phyloP scores from a whole-genome alignment of 805 yeast genomes.

The Debaryomyces hansenii region DNA sequence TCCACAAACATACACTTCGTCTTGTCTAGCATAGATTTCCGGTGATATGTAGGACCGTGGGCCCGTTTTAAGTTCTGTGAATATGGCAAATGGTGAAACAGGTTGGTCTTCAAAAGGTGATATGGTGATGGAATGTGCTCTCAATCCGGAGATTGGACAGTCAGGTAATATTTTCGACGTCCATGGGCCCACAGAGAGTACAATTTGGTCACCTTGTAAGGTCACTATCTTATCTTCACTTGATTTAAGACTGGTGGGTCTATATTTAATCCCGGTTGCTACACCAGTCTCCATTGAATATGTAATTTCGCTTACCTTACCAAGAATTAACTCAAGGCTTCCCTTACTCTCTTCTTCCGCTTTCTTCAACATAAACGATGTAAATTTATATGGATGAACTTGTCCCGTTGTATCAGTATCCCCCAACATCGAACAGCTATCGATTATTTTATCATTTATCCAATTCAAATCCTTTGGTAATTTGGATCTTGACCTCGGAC shows the following conservation, averaged over 20 bases:
- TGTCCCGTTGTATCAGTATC: slow-evolving; percentile 90
- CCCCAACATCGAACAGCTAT: slow-evolving; percentile 78
- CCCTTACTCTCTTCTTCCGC: slow-evolving; percentile 71
- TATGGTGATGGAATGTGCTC: slow-evolving; percentile 94
- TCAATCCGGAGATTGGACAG: slow-evolving; percentile 89
- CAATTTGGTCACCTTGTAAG: slow-evolving; percentile 71
- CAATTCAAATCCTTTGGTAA: slow-evolving; percentile 71
- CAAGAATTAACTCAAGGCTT: slow-evolving; percentile 79
- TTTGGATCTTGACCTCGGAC: slow-evolving; percentile 16
- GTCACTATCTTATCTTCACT: slow-evolving; percentile 34
- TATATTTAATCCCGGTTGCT: slow-evolving; percentile 73
- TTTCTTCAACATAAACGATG: slow-evolving; percentile 75
- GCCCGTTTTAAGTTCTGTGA: slow-evolving; percentile 84
- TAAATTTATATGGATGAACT: slow-evolving; percentile 93
- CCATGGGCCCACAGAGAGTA: slow-evolving; percentile 95
- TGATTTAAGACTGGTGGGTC: slow-evolving; percentile 38
- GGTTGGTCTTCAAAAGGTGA: slow-evolving; percentile 68
- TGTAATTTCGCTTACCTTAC: slow-evolving; percentile 72
- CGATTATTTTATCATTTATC: slow-evolving; percentile 66
- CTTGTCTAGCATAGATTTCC: slow-evolving; percentile 91
- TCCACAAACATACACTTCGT: slow-evolving; percentile 96
- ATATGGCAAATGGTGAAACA: slow-evolving; percentile 91
- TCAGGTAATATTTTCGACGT: slow-evolving; percentile 86
- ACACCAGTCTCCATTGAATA: slow-evolving; percentile 62
- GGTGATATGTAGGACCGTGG: slow-evolving; percentile 76